Evolutionary conservation across 208 protist species (phyloP), one percentile per base, ranked within the genome.

Genomic region (Strigomonas galati): DNA sequence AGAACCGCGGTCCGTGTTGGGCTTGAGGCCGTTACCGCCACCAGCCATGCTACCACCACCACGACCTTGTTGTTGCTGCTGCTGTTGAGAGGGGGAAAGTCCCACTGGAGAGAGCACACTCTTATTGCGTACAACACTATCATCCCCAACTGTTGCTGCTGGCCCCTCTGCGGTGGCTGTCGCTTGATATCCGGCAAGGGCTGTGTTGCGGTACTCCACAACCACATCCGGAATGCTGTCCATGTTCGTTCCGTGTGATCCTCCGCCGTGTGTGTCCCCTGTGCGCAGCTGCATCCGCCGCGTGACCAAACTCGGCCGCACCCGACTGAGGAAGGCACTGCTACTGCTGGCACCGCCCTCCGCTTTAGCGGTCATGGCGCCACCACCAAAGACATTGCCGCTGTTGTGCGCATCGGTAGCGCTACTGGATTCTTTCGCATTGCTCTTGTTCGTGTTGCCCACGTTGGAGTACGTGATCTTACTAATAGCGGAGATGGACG

Each of bases 401-500:
- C n/a, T 28, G 53, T 4, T 40, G 44, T 4, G n/a, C 5, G 44
- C 19, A 5, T 17, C 44, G 44, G 10, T 17, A 4, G 17, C 44
- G 44, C 15, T n/a, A 12, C 53, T 10, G 35, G 35, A 4, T 10
- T 40, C 35, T 10, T 40, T 40, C 35, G 35, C 35, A 10, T 40
- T 40, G 35, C 35, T 10, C 7, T 10, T 4, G 35, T n/a, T 65
- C 54, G 28, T 61, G 28, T 61, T 63, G 67, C 62, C 63, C 10
- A 78, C 62, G 59, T 74, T 76, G 46, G 68, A 46, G 58, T 81
- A 87, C 21, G 76, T 81, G 62, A 90, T 87, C 58, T 88, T 86
- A 62, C 86, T 90, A 49, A 93, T 89, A 31, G 73, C 56, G 9
- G 89, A 89, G 62, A 95, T 93, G 35, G 80, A 73, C 0, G 84